Conservation (phyloP, 1,139 yeast genomes). For the Diutina rugosa region DNA sequence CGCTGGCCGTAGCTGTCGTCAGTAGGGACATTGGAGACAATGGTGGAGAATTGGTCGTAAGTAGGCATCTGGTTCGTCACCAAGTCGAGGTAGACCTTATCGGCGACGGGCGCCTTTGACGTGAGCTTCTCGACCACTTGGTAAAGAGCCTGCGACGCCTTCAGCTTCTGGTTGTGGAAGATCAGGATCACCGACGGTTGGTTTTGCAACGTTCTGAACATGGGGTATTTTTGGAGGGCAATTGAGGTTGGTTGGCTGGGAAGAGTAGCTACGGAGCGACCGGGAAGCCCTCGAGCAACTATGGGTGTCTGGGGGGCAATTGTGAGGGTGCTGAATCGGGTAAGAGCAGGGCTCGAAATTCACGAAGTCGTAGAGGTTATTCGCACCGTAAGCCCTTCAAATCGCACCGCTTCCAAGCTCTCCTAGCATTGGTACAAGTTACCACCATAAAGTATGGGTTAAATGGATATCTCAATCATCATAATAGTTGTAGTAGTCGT, state of each 20-base stretch:
- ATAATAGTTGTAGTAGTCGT: too few species aligned
- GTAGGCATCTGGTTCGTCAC: constrained; percentile 31
- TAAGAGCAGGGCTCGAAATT: not conserved
- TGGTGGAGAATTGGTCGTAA: constrained; percentile 25
- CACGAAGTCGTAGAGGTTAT: too few species aligned
- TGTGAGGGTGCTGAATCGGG: not conserved
- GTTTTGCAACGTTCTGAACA: constrained; percentile 29
- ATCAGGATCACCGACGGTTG: constrained; percentile 32
- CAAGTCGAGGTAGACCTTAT: constrained; percentile 23
- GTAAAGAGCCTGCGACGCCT: constrained; percentile 20
- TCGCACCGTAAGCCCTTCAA: too few species aligned
- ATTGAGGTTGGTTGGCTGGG: not conserved
- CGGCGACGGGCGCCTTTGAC: constrained; percentile 13
- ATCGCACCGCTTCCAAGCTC: too few species aligned
- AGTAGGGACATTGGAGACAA: constrained; percentile 15
- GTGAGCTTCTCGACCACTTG: constrained; percentile 21
- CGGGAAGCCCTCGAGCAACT: not conserved
- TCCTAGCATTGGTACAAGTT: too few species aligned
- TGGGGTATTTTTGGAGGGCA: not conserved
- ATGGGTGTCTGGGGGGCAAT: not conserved
- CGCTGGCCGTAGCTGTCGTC: constrained; percentile 8
- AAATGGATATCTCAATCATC: too few species aligned
- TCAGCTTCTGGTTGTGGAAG: constrained; percentile 26
- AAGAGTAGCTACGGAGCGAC: not conserved
- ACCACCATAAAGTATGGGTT: too few species aligned